Base-by-base conservation (phyloP, 2,329 filamentous ascomycete genomes). In the Colletotrichum truncatum region DNA sequence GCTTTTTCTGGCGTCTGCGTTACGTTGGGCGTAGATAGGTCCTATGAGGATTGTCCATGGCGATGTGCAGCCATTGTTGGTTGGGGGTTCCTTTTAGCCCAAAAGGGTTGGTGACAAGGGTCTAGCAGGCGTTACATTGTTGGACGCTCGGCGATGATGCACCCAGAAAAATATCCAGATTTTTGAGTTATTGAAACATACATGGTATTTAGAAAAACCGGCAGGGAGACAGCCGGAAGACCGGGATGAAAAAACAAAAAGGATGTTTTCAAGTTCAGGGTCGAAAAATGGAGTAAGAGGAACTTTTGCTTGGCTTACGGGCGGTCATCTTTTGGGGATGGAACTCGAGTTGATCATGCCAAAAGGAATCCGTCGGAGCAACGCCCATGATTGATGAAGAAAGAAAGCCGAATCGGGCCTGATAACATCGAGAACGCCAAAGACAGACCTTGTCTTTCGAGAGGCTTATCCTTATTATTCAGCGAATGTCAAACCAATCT, bases 161-260 rank as follows among this genome's bases (percentile, higher is more conserved):
- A 14, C 55, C 61, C 46, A 43, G 26, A 54, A 56, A 16, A n/a
- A 54, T 64, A n/a, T 56, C 62, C 56, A 61, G 54, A 53, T 32
- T 21, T 18, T 36, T 53, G 61, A 48, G 30, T 46, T 36, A 12
- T 26, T 30, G 38, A 48, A 39, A 53, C 30, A 32, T 23, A 18
- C 57, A 18, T 6, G 16, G 10, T 28, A n/a, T n/a, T n/a, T n/a
- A n/a, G n/a, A n/a, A n/a, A n/a, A n/a, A n/a, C n/a, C n/a, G n/a
- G n/a, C n/a, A 18, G 25, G 26, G 16, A 25, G 28, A 16, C 21
- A 49, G 10, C 21, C 32, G 26, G 28, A 9, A 21, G 21, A 28
- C n/a, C 12, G 53, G 25, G 10, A 30, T 21, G 23, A 16, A 25
- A 25, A 36, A 30, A 16, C 48, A 12, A 28, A 16, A 25, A 32